These are phyloP conservation scores for Dryas drummondii DNA, from an alignment of 306 rosid species.

Conservation along the genomic window DNA sequence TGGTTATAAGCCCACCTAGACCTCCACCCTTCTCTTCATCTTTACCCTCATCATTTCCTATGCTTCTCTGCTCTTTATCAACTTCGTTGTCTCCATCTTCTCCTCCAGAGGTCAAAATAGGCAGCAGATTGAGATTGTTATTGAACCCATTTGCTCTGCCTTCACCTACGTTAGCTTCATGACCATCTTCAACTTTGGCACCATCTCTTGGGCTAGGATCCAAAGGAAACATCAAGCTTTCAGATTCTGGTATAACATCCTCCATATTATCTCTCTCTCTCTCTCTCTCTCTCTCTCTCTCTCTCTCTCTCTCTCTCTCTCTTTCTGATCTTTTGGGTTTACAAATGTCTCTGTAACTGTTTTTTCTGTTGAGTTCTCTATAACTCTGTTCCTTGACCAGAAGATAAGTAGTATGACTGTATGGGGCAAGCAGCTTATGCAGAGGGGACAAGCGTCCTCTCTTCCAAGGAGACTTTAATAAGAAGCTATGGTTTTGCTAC, in stretches of 20 bases:
- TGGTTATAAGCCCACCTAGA: slow-evolving; percentile 27
- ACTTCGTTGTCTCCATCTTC: slow-evolving; percentile 1
- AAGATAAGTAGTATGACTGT: not conserved
- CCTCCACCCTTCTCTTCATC: slow-evolving; percentile 15
- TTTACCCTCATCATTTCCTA: not conserved
- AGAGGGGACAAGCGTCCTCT: slow-evolving; percentile 14
- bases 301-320: not conserved
- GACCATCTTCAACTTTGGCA: not conserved
- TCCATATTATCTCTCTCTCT: slow-evolving; percentile 26
- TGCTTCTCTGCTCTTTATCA: not conserved
- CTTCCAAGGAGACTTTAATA: not conserved
- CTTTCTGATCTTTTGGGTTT: not conserved
- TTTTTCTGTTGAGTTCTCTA: too few relatives aligned
- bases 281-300: not conserved
- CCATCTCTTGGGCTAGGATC: slow-evolving; percentile 6
- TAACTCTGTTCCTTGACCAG: not conserved
- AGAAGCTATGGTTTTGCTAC: slow-evolving; percentile 4
- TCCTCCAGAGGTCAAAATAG: slow-evolving; percentile 15
- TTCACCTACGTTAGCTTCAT: not conserved
- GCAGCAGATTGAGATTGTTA: slow-evolving; percentile 9
- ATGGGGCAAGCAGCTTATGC: not conserved
- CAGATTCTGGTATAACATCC: slow-evolving; percentile 23
- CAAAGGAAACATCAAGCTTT: not conserved
- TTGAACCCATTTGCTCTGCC: slow-evolving; percentile 13
- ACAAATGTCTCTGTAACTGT: not conserved